These are phyloP conservation scores for Melampsora medusae DNA, from an alignment of 1,284 basidiomycete species.

Conservation along the genomic window DNA sequence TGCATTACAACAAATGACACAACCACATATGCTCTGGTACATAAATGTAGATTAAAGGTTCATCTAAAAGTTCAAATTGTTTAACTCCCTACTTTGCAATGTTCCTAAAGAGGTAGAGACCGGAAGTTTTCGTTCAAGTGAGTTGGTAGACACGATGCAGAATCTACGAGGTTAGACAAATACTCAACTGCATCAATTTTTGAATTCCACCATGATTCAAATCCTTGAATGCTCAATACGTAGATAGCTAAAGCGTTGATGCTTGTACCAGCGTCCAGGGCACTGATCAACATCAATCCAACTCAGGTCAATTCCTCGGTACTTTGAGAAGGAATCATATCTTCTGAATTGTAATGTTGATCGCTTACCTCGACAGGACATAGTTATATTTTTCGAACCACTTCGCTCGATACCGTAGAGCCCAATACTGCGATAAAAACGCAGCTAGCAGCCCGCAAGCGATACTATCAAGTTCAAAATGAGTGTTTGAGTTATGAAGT, in stretches of 20 bases:
- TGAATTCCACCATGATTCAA: conserved; percentile 39
- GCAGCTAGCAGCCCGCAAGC: conserved; percentile 49
- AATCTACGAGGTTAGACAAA: background rate
- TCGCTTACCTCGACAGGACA: background rate
- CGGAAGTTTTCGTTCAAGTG: background rate
- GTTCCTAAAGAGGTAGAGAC: conserved; percentile 1
- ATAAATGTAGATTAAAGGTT: background rate
- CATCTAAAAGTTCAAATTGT: background rate
- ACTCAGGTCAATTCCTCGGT: conserved; percentile 25
- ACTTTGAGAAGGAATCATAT: conserved; percentile 1
- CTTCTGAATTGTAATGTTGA: background rate
- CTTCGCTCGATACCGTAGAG: conserved; percentile 47
- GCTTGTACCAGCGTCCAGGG: conserved; percentile 51
- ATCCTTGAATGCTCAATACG: conserved; percentile 46
- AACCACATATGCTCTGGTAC: background rate
- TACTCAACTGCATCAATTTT: conserved; percentile 39
- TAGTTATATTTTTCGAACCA: conserved; percentile 52
- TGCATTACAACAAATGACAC: conserved; percentile 2
- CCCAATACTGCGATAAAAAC: conserved; percentile 51
- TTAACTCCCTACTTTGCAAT: conserved; percentile 12
- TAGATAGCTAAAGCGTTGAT: conserved; percentile 52
- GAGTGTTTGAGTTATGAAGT: background rate
- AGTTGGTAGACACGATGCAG: background rate
- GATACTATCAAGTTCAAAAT: conserved; percentile 45
- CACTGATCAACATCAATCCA: conserved; percentile 20